A percentile compares a stretch with the other conserved stretches of the same genome.
These are phyloP conservation scores for Coffea humblotiana DNA, from an alignment of 305 asterid genomes.

Conservation along the genomic window DNA sequence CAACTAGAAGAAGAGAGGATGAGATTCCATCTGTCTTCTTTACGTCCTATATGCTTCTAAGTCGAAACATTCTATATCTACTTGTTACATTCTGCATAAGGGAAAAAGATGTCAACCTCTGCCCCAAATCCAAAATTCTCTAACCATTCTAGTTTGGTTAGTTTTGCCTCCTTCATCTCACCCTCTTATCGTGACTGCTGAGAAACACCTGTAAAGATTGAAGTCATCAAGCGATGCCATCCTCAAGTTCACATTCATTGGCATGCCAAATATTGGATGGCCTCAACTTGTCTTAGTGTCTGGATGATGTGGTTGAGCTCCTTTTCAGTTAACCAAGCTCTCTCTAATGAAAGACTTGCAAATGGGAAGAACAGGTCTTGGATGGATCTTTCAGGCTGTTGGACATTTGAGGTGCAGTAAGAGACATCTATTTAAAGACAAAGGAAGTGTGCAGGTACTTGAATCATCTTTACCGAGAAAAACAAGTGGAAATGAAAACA, in stretches of 20 bases:
- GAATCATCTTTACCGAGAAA: conserved; percentile 40
- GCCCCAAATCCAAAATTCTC: conserved; percentile 6
- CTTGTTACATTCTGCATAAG: background rate
- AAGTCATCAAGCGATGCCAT: conserved; percentile 25
- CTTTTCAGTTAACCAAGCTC: conserved; percentile 23
- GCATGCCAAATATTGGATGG: conserved; percentile 24
- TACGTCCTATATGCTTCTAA: background rate
- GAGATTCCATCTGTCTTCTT: conserved; percentile 11
- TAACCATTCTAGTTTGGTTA: conserved; percentile 17
- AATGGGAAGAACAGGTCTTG: conserved; percentile 30
- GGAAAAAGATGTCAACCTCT: conserved; percentile 5
- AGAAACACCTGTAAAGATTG: conserved; percentile 28
- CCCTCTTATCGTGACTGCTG: conserved; percentile 19
- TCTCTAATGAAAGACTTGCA: conserved; percentile 5
- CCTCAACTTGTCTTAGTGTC: conserved; percentile 28
- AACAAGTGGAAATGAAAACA: background rate
- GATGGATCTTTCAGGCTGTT: conserved; percentile 35
- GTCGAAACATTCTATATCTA: background rate
- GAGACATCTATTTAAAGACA: conserved; percentile 27
- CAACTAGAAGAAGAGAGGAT: background rate
- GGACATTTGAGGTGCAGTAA: conserved; percentile 27
- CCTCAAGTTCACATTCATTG: conserved; percentile 26
- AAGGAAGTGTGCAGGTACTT: conserved; percentile 34
- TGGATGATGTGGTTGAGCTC: conserved; percentile 27
- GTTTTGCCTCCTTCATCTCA: conserved; percentile 38